Base-by-base conservation (phyloP, 768 basidiomycete genomes). In the Cystobasidium ongulense region DNA sequence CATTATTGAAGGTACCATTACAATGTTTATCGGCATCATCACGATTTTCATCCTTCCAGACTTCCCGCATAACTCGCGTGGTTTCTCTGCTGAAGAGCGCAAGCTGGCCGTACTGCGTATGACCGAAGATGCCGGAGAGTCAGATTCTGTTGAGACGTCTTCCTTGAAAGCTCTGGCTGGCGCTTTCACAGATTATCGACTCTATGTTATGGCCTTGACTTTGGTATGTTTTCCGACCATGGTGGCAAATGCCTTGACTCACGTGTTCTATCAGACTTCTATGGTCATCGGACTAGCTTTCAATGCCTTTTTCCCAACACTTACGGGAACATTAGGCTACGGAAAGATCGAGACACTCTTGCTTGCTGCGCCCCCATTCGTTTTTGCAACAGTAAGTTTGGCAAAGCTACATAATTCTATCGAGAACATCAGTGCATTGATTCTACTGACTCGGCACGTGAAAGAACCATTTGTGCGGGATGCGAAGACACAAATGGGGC, bases 1-100 rank as follows among this genome's bases (percentile, higher is more conserved):
- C 64, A 64, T 57, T 25, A 76, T 78, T 54, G 77, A 78, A 35
- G 79, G 79, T 7, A 79, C 82, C 33, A 70, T 84, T 7, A 86
- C 85, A 7, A 80, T 83, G 41, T 78, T 83, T 38, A 79, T 86
- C 53, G 86, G 84, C 4, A 74, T 87, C 29, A 62, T 83, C 23
- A 25, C n/a, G n/a, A 33, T 38, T 1, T 43, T 86, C 77, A 82
- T 90, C 74, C 84, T 91, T 5, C 90, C 90, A 1, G 89, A 90
- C 79, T 90, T 90, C 79, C 89, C 77, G 0, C 63, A 74, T 39
- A 78, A 78, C 74, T 68, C 76, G 2, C 76, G 78, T 1, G 77
- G 78, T 7, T 79, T 80, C 76, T 63, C 74, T 1, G 57, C 53
- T 1, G 75, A 63, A 18, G 80, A 80, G 75, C 39, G 33, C 17